Evolutionary conservation across 352 stramenopile species (phyloP), one percentile per base, ranked within the genome.

Genomic region (Globisporangium barbulae): DNA sequence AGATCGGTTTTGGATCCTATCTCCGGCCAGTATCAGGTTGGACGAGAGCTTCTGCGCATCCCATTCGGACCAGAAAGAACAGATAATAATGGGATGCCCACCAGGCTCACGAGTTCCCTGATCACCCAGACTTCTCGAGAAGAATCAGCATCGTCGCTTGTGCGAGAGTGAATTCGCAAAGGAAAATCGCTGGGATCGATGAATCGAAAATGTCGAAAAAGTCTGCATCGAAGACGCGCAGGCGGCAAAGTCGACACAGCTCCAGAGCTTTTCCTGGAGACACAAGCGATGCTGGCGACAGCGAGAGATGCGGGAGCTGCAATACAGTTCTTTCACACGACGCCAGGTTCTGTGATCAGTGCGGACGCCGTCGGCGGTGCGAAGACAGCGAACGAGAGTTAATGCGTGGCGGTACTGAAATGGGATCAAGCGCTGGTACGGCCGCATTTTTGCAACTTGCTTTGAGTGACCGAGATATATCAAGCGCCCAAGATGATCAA

Each of bases 281-380:
- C 19, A 31, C 5, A 7, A 52, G 45, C n/a, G 6, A 25, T 21
- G 10, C 13, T 9, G 10, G n/a, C 3, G 30, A 45, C 25, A 52
- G 13, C 9, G 19, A 42, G 55, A 25, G 55, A 21, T 61, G 55
- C 25, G 21, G 12, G 19, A 41, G 13, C 12, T 61, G 41, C 41
- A 37, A 42, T 19, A 9, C 41, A 19, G 41, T 31, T 13, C 17
- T 53, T 25, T 41, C 13, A 13, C 7, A 12, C 15, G 37, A 39
- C 5, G 39, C 55, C 19, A 53, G 12, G 17, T 53, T 53, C 31
- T 61, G 55, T 31, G 41, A 61, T n/a, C 55, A 53, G 21, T 61
- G 55, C 28, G 39, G 41, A 31, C 31, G 17, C 35, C 31, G 52
- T 9, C n/a, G 19, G 2, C 15, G 17, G 9, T n/a, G 19, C 22